Percentiles rank a stretch among this genome's conserved stretches.
Evolutionary conservation across 1,284 basidiomycete species (phyloP).

Genomic region (Sutorius eximius): DNA sequence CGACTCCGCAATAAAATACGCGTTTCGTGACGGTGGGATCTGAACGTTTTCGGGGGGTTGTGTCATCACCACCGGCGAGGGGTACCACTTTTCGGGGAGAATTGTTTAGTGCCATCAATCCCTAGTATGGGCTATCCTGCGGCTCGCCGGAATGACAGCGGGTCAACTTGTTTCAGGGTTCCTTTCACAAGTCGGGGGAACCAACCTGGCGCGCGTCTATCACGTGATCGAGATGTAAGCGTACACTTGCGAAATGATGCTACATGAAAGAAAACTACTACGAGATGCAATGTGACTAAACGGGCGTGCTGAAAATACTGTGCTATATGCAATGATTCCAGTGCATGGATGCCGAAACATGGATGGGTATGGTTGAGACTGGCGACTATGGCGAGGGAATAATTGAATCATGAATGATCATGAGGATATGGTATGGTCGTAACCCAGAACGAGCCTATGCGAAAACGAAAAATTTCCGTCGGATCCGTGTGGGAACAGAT

Average conservation of each 20-base stretch:
- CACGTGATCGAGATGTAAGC: slow-evolving; percentile 29
- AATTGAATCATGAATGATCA: slow-evolving; percentile 12
- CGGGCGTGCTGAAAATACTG: slow-evolving; percentile 2
- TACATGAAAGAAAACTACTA: slow-evolving; percentile 3
- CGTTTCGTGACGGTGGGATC: slow-evolving; percentile 58
- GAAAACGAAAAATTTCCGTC: slow-evolving; percentile 37
- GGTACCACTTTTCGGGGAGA: slow-evolving; percentile 74
- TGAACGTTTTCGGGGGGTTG: slow-evolving; percentile 40
- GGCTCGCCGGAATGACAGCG: slow-evolving; percentile 2
- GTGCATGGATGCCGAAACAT: slow-evolving; percentile 6
- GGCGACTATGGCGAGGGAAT: slow-evolving; percentile 5
- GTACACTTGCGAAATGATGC: slow-evolving; percentile 1
- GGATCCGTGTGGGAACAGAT: slow-evolving; percentile 20
- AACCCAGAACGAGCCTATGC: slow-evolving; percentile 26
- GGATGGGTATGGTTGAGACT: slow-evolving; percentile 23
- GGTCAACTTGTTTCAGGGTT: not conserved
- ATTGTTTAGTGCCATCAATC: slow-evolving; percentile 44
- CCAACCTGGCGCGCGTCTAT: slow-evolving; percentile 22
- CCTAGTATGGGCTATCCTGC: slow-evolving; percentile 4
- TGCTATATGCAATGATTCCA: slow-evolving; percentile 10
- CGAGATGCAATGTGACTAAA: slow-evolving; percentile 20
- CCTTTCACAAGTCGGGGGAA: slow-evolving; percentile 3
- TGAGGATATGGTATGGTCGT: slow-evolving; percentile 8
- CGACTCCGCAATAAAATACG: slow-evolving; percentile 79
- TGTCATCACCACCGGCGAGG: slow-evolving; percentile 62